Percentiles rank a stretch among this genome's conserved stretches.
phyloP scores from a whole-genome alignment of 2,329 filamentous ascomycete species.

The Talaromyces sp. region DNA sequence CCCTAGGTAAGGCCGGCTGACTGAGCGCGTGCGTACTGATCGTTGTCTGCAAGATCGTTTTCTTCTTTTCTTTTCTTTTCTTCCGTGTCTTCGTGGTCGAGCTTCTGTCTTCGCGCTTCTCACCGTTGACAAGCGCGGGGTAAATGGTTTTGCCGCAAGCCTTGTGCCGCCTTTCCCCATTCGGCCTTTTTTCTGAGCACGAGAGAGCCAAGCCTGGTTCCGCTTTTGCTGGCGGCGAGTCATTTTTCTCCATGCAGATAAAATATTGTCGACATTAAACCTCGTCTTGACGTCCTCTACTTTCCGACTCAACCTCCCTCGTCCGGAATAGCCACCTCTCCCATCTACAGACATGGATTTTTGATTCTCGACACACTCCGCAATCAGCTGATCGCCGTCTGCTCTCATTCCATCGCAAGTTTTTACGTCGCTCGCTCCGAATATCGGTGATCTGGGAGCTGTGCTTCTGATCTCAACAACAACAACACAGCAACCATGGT shows the following conservation, averaged over 20 bases:
- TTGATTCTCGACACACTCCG: neutral
- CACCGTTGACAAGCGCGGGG: slow-evolving; percentile 13
- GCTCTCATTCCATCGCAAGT: neutral
- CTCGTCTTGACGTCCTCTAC: neutral
- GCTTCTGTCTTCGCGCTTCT: slow-evolving; percentile 2
- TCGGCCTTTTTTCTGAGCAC: slow-evolving; percentile 13
- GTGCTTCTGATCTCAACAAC: slow-evolving; percentile 13
- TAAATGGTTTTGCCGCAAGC: slow-evolving; percentile 18
- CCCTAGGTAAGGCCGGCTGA: slow-evolving; percentile 20
- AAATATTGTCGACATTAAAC: slow-evolving; percentile 14
- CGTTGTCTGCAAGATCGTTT: slow-evolving; percentile 19
- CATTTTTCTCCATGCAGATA: slow-evolving; percentile 18
- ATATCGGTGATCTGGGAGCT: slow-evolving; percentile 19
- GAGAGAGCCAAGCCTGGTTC: slow-evolving; percentile 29
- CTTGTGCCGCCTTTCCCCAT: slow-evolving; percentile 18
- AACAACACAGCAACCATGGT: slow-evolving; percentile 62
- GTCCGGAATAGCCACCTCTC: neutral
- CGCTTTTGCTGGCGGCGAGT: slow-evolving; percentile 24
- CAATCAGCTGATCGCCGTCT: slow-evolving; percentile 1
- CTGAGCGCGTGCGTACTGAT: slow-evolving; percentile 21
- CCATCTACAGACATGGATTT: slow-evolving; percentile 8
- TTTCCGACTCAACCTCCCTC: neutral
- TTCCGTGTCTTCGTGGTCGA: slow-evolving; percentile 2
- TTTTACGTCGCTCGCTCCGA: slow-evolving; percentile 3
- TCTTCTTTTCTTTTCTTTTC: slow-evolving; percentile 16